A percentile compares a stretch with the other conserved stretches of the same genome.
Evolutionary conservation across 2,329 filamentous ascomycete species (phyloP).

Genomic region (Trichoderma endophyticum): DNA sequence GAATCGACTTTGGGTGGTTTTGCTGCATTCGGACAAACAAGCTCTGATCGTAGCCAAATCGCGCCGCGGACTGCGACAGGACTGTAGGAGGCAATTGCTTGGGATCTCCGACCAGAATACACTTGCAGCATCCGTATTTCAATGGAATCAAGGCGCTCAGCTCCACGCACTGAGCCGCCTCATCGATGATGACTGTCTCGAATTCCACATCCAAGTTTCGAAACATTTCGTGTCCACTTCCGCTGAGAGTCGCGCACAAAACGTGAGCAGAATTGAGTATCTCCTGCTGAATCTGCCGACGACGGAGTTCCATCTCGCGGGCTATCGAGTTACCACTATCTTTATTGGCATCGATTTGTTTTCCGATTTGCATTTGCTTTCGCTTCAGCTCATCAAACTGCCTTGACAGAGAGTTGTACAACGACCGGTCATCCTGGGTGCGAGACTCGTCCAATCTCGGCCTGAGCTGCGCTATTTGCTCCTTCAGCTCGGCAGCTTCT

Average conservation of each 20-base stretch:
- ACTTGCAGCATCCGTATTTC: conserved; percentile 96
- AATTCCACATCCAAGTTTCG: conserved; percentile 92
- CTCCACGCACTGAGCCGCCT: conserved; percentile 97
- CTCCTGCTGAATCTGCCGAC: conserved; percentile 81
- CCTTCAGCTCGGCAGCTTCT: conserved; percentile 70
- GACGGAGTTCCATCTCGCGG: conserved; percentile 81
- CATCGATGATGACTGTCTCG: conserved; percentile 96
- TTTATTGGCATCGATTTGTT: conserved; percentile 81
- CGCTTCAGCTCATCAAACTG: conserved; percentile 76
- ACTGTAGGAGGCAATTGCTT: conserved; percentile 97
- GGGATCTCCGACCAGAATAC: conserved; percentile 94
- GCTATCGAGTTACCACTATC: conserved; percentile 78
- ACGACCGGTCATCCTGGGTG: conserved; percentile 47
- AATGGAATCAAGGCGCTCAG: conserved; percentile 93
- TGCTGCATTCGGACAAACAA: conserved; percentile 97
- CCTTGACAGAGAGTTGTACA: conserved; percentile 60
- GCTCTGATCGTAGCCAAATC: conserved; percentile 95
- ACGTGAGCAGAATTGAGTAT: conserved; percentile 89
- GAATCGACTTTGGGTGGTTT: conserved; percentile 82
- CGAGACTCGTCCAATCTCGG: conserved; percentile 68
- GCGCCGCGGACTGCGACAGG: conserved; percentile 85
- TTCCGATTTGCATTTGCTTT: conserved; percentile 69
- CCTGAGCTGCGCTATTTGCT: conserved; percentile 67
- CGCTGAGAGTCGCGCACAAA: conserved; percentile 90
- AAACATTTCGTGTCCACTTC: conserved; percentile 96